Evolutionary conservation across 768 basidiomycete genomes (phyloP).

Genomic region (Leccinum broughii): DNA sequence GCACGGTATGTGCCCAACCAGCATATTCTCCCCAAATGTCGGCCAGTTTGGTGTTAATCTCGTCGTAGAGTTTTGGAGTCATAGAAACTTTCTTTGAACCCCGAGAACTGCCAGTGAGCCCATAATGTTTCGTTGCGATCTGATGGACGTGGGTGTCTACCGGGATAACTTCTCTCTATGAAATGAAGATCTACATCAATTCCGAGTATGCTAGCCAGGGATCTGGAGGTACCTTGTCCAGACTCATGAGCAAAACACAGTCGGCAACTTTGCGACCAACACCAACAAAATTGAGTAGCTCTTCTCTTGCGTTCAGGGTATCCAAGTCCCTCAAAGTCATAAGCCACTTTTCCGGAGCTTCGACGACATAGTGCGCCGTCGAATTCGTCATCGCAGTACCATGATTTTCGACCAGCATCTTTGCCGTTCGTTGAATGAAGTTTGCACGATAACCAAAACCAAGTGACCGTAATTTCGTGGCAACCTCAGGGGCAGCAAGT

Average conservation of each 20-base stretch:
- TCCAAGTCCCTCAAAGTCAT: conserved; percentile 45
- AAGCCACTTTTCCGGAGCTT: conserved; percentile 65
- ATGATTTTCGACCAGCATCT: conserved; percentile 67
- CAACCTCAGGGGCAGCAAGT: conserved; percentile 59
- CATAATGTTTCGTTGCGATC: conserved; percentile 81
- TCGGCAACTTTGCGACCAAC: conserved; percentile 98
- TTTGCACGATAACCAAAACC: conserved; percentile 97
- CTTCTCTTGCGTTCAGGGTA: conserved; percentile 65
- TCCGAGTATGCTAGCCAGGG: background rate
- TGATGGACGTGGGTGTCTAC: conserved; percentile 96
- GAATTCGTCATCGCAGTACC: conserved; percentile 18
- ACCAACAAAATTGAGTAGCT: conserved; percentile 80
- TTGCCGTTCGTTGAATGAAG: conserved; percentile 82
- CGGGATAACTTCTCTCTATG: conserved; percentile 83
- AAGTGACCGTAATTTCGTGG: conserved; percentile 66
- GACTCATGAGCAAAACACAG: conserved; percentile 88
- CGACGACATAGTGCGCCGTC: conserved; percentile 20
- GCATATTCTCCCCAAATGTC: conserved; percentile 80
- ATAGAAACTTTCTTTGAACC: conserved; percentile 53
- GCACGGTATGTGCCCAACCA: conserved; percentile 88
- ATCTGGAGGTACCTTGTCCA: conserved; percentile 69
- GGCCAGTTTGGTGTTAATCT: conserved; percentile 60
- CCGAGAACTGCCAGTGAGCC: conserved; percentile 45
- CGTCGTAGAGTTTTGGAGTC: conserved; percentile 76
- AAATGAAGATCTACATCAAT: conserved; percentile 5